phyloP scores from a whole-genome alignment of 73 alveolate species.

The Durusdinium trenchii region DNA sequence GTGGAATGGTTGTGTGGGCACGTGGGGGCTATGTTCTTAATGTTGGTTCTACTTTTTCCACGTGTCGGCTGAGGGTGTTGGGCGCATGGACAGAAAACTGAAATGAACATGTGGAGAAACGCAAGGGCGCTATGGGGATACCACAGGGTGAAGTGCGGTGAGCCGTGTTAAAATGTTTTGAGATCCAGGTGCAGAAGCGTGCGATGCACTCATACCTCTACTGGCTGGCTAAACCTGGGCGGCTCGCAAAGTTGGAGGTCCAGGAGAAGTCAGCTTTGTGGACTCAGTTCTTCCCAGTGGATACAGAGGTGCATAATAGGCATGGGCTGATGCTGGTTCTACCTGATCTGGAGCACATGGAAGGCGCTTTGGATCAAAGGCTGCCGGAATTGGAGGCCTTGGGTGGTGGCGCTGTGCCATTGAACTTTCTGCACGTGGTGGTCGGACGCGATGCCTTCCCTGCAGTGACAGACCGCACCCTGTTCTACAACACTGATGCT shows the following conservation, averaged over 20 bases:
- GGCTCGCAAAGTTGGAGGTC: constrained; percentile 3
- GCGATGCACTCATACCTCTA: constrained; percentile 67
- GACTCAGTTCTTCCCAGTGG: constrained; percentile 89
- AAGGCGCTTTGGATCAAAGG: background rate
- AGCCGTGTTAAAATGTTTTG: too few relatives aligned
- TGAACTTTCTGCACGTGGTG: constrained; percentile 80
- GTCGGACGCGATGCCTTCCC: constrained; percentile 84
- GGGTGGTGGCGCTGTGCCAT: constrained; percentile 46
- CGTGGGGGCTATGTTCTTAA: too few relatives aligned
- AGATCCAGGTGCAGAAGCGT: constrained; percentile 43
- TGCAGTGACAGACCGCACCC: constrained; percentile 18
- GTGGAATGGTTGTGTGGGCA: too few relatives aligned
- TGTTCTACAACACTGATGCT: constrained; percentile 82
- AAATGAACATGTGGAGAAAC: too few relatives aligned
- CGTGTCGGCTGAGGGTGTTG: too few relatives aligned
- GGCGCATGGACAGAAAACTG: too few relatives aligned
- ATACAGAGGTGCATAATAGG: constrained; percentile 40
- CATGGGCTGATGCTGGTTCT: constrained; percentile 47
- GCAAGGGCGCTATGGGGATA: too few relatives aligned
- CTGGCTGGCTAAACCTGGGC: constrained; percentile 73
- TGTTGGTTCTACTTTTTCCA: too few relatives aligned
- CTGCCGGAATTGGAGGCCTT: constrained; percentile 12
- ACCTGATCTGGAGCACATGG: constrained; percentile 48
- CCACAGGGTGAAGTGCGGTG: too few relatives aligned
- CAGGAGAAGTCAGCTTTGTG: constrained; percentile 51